A percentile compares a stretch with the other conserved stretches of the same genome.
These are phyloP conservation scores for Cyberlindnera mrakii DNA, from an alignment of 805 yeast species.

Conservation along the genomic window DNA sequence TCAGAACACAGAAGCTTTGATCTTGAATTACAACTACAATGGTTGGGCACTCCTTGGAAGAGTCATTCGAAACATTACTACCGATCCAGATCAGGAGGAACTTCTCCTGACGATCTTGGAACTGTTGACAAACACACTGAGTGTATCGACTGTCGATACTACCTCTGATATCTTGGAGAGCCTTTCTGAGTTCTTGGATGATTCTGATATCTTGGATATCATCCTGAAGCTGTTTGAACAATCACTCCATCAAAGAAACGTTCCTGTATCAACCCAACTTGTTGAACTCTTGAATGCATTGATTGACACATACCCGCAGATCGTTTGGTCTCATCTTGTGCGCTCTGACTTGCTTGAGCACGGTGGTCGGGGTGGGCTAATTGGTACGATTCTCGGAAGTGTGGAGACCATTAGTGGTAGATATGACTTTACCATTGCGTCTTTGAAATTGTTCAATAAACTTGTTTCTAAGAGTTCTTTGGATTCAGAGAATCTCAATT, in stretches of 20 bases:
- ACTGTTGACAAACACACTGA: conserved; percentile 42
- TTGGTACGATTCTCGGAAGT: conserved; percentile 57
- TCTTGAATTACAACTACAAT: conserved; percentile 67
- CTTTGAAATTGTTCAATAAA: conserved; percentile 48
- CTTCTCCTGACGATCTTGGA: conserved; percentile 44
- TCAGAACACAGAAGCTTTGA: conserved; percentile 36
- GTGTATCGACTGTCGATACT: conserved; percentile 32
- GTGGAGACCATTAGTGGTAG: conserved; percentile 66
- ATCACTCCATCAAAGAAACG: conserved; percentile 50
- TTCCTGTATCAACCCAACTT: conserved; percentile 38
- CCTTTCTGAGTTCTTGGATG: conserved; percentile 39
- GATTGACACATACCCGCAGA: conserved; percentile 44
- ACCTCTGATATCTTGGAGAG: conserved; percentile 33
- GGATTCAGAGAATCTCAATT: conserved; percentile 30
- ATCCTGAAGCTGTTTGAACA: conserved; percentile 64
- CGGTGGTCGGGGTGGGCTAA: conserved; percentile 59
- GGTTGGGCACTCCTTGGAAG: conserved; percentile 90
- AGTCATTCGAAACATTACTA: conserved; percentile 52
- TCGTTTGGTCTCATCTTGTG: conserved; percentile 76
- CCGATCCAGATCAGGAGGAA: conserved; percentile 30
- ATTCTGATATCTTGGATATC: conserved; percentile 56
- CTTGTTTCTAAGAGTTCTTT: conserved; percentile 47
- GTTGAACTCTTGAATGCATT: conserved; percentile 45
- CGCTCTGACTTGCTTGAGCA: conserved; percentile 60
- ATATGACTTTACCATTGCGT: conserved; percentile 55